Evolutionary conservation across 2,329 filamentous ascomycete species (phyloP).

Genomic region (Colletotrichum sp.): DNA sequence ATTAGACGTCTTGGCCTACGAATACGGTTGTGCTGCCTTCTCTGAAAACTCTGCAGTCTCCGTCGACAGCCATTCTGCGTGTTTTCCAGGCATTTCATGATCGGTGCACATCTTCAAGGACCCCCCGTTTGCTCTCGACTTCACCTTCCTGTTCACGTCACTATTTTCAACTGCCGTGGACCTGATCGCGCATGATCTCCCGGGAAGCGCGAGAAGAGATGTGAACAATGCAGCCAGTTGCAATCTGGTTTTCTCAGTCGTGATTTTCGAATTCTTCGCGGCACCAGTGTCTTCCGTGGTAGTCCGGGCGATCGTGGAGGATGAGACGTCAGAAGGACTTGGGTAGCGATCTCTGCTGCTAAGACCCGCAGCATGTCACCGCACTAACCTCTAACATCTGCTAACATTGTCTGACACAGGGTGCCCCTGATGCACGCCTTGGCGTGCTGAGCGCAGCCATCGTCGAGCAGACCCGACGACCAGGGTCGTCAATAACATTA

Average conservation of each 20-base stretch:
- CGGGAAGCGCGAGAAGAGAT: neutral
- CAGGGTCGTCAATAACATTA: neutral
- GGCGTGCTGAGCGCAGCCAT: neutral
- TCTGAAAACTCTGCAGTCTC: neutral
- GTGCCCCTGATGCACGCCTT: conserved; percentile 16
- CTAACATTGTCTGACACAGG: conserved; percentile 3
- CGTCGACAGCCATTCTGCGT: neutral
- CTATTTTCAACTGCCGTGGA: neutral
- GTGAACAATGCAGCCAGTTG: neutral
- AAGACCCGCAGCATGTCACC: neutral
- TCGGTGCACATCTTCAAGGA: neutral
- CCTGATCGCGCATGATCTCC: neutral
- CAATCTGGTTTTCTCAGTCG: neutral
- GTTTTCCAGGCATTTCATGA: neutral
- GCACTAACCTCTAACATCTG: neutral
- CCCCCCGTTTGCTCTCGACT: neutral
- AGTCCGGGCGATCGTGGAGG: conserved; percentile 15
- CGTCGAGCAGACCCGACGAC: neutral
- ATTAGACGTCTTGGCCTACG: neutral
- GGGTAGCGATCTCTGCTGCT: neutral
- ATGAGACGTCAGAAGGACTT: conserved; percentile 13
- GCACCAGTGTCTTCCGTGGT: neutral
- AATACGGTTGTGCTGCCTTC: neutral
- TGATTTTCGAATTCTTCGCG: neutral
- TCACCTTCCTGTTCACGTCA: neutral